Conservation (phyloP, 2,329 filamentous ascomycete species). For the Fusarium decemcellulare region DNA sequence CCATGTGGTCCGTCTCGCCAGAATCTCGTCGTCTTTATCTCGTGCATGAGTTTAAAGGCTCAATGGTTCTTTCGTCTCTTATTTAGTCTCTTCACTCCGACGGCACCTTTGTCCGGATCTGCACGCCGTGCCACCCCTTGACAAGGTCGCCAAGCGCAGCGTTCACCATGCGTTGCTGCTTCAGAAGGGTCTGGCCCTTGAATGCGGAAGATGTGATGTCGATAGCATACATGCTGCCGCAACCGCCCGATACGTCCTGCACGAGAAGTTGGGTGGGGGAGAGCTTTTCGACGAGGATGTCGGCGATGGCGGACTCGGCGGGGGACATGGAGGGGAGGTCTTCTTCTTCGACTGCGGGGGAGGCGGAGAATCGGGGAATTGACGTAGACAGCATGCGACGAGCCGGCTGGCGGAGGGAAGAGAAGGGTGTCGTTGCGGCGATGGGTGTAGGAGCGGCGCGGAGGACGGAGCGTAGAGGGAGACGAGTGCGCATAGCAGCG, state of each 20-base stretch:
- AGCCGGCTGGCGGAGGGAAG: conserved; percentile 3
- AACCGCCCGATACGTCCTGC: conserved; percentile 86
- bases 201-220: conserved; percentile 82
- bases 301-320: conserved; percentile 72
- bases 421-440: conserved; percentile 20
- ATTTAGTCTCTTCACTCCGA: conserved; percentile 23
- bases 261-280: conserved; percentile 71
- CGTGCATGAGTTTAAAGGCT: not conserved
- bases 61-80: not conserved
- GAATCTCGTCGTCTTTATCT: not conserved
- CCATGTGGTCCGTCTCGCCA: not conserved
- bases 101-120: conserved; percentile 77
- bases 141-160: conserved; percentile 80
- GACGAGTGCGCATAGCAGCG: conserved; percentile 42
- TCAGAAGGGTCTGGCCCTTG: conserved; percentile 78
- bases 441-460: conserved; percentile 19
- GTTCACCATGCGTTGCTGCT: conserved; percentile 88
- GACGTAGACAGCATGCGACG: conserved; percentile 29
- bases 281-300: conserved; percentile 65
- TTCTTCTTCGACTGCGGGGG: conserved; percentile 25
- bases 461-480: conserved; percentile 25
- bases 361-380: conserved; percentile 14
- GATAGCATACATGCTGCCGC: conserved; percentile 90
- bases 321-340: conserved; percentile 54
- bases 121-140: conserved; percentile 86